Evolutionary conservation across 768 basidiomycete genomes (phyloP), one percentile per base, ranked within the genome.

Genomic region (Serpula lacrymans): DNA sequence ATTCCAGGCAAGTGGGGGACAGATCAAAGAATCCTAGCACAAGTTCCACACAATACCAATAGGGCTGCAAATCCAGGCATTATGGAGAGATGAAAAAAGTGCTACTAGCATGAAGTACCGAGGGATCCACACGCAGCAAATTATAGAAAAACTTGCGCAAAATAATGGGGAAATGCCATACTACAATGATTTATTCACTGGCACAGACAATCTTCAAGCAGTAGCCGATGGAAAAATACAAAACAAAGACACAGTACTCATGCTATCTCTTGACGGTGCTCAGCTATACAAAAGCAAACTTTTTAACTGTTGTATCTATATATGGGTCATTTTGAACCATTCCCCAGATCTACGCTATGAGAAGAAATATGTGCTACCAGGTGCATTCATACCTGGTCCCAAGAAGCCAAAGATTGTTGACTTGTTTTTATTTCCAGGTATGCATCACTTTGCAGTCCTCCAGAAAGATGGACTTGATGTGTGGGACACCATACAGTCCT

Each of bases 271-370:
- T n/a, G n/a, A n/a, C n/a, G n/a, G n/a, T n/a, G n/a, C n/a, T n/a
- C n/a, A n/a, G n/a, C n/a, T 74, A 0, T 72, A 71, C 41, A 48
- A 47, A n/a, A 57, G 57, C 47, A 71, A 71, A 46, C 41, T 54
- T 23, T 74, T 69, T 0, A 68, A 72, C 34, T 59, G 54, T n/a
- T 70, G 68, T 69, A 67, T 72, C 6, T 59, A 43, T 18, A 63
- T 72, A 6, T 72, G 70, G 69, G 43, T n/a, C n/a, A 37, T 67
- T 5, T 27, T 53, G 6, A 52, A 69, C 37, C 50, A 53, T 7
- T 24, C 39, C 6, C 64, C 62, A 0, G 40, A 54, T 6, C 23
- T 46, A 5, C 55, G 65, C 3, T 70, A 68, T 44, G 54, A 58
- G 34, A 48, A 53, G 31, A 52, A 52, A 25, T 44, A 60, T 34